Base-by-base conservation (phyloP, 2,329 filamentous ascomycete genomes). In the Paraconiothyrium sp. region DNA sequence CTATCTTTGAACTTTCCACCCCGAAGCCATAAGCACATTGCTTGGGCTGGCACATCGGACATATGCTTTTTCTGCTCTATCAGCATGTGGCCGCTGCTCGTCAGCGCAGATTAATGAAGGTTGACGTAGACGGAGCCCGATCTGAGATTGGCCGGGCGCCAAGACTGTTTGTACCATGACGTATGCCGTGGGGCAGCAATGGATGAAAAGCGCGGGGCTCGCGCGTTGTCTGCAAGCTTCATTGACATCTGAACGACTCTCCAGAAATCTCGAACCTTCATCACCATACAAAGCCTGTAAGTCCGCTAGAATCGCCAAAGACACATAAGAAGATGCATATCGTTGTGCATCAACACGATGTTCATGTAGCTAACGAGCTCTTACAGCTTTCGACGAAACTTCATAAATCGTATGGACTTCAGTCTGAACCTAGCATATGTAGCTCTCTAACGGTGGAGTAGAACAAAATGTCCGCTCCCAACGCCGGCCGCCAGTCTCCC, bases 401-500 rank as follows among this genome's bases (percentile, higher is more conserved):
- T 24, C 57, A 44, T 32, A 48, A 39, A 16, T 51, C 46, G 20
- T 44, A 59, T 48, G 48, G 44, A 22, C 57, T 46, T 47, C 51
- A 7, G 4, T 2, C 37, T 16, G 43, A 7, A n/a, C 2, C 16
- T 39, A 20, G 7, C 8, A 32, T 35, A 22, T 54, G 30, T 16
- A 30, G 20, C 48, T 54, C 1, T 51, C 48, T 62, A 70, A 67
- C 63, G 66, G 78, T 67, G 72, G 54, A 27, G 24, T 44, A 58
- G 68, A 67, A 24, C 47, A 88, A 67, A 73, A 92, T 93, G 90
- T 89, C 91, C 71, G 84, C 86, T 59, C 85, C 82, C 67, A 81
- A 84, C 74, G 80, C 86, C 79, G 91, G 92, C 77, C 89, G 89
- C 75, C 86, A 97, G 81, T 97, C 93, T 35, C 93, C 93, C 64